Evolutionary conservation across 176 grass and related monocot species (phyloP).

Genomic region (Hsuehochloa calcarea): DNA sequence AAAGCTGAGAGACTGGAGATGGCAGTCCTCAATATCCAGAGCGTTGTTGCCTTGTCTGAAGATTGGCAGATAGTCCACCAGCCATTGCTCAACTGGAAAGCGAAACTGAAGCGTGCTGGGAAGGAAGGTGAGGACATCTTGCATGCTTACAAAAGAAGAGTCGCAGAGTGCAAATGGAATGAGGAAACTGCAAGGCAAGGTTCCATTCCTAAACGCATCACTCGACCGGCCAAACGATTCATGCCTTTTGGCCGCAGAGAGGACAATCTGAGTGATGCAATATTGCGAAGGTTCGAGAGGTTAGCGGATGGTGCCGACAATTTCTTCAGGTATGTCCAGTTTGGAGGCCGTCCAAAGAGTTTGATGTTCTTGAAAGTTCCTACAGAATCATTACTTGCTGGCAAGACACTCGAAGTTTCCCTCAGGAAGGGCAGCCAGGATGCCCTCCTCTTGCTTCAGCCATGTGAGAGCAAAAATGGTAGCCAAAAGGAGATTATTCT

Average conservation of each 20-base stretch:
- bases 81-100: not conserved
- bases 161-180: not conserved
- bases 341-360: not conserved
- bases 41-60: not conserved
- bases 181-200: not conserved
- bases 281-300: constrained; percentile 11
- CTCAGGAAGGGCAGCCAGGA: not conserved
- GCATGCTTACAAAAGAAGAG: not conserved
- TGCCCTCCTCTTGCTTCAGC: not conserved
- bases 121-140: not conserved
- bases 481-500: not conserved
- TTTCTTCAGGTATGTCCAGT: not conserved
- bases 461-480: not conserved
- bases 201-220: not conserved
- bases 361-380: not conserved
- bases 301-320: not conserved
- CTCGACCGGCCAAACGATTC: not conserved
- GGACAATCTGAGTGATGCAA: not conserved
- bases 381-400: not conserved
- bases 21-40: not conserved
- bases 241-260: not conserved
- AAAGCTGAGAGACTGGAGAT: not conserved
- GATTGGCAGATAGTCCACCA: not conserved
- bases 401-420: not conserved
- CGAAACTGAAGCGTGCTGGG: not conserved